Percentiles rank a stretch among this genome's conserved stretches.
Evolutionary conservation across 2,329 filamentous ascomycete species (phyloP).

Genomic region (Onygenales sp.): DNA sequence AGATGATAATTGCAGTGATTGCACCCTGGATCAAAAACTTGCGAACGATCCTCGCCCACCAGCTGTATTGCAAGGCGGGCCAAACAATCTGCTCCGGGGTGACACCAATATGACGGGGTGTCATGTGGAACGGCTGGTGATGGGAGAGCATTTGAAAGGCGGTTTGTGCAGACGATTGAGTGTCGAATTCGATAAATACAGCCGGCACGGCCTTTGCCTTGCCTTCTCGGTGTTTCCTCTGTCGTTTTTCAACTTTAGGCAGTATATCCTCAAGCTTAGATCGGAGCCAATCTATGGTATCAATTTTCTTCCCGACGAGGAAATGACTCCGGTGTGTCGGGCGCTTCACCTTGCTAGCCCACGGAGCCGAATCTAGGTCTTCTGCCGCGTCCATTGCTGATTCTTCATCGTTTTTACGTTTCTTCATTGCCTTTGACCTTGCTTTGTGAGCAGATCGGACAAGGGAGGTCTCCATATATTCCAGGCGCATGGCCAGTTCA

Average conservation of each 20-base stretch:
- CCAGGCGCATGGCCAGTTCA: conserved; percentile 65
- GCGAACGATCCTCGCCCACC: conserved; percentile 73
- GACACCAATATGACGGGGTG: conserved; percentile 76
- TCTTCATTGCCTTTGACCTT: conserved; percentile 50
- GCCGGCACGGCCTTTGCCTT: conserved; percentile 59
- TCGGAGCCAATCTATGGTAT: conserved; percentile 82
- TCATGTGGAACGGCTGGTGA: conserved; percentile 78
- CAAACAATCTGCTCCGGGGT: conserved; percentile 81
- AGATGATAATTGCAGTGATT: conserved; percentile 69
- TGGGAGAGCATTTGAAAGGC: conserved; percentile 79
- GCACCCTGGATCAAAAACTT: conserved; percentile 59
- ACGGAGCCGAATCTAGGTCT: conserved; percentile 21
- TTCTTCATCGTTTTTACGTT: conserved; percentile 14
- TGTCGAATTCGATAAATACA: conserved; percentile 82
- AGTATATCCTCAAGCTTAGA: conserved; percentile 62
- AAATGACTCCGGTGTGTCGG: conserved; percentile 62
- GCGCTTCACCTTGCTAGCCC: conserved; percentile 41
- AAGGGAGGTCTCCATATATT: conserved; percentile 77
- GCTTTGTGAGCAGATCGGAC: conserved; percentile 67
- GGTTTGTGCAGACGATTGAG: conserved; percentile 72
- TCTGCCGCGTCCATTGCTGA: conserved; percentile 21
- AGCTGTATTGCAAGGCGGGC: conserved; percentile 68
- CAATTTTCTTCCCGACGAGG: conserved; percentile 70
- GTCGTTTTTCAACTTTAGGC: conserved; percentile 56
- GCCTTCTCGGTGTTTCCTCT: conserved; percentile 54